A percentile compares a stretch with the other conserved stretches of the same genome.
Conservation (phyloP, 2,329 filamentous ascomycete genomes). For the Trichoderma koningii region DNA sequence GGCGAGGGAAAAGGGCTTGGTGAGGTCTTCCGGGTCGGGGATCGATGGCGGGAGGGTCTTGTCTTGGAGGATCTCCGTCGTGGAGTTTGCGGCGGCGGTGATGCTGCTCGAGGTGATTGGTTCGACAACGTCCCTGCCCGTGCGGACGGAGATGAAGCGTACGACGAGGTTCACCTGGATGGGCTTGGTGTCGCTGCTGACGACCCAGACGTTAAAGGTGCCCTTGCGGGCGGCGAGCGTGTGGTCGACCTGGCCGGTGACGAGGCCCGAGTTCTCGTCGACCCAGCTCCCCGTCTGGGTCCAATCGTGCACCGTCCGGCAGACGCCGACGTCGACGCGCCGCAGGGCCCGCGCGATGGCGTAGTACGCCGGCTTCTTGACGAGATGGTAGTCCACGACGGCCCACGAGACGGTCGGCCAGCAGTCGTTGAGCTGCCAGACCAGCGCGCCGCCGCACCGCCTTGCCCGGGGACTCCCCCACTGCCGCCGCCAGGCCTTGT, state of each 20-base stretch:
- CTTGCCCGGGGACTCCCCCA: slow-evolving; percentile 55
- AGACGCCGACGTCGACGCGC: slow-evolving; percentile 60
- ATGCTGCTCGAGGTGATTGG: slow-evolving; percentile 33
- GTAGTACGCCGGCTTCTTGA: slow-evolving; percentile 62
- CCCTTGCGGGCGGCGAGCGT: slow-evolving; percentile 40
- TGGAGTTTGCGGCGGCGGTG: slow-evolving; percentile 41
- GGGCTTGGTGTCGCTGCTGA: slow-evolving; percentile 37
- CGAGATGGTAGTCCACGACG: slow-evolving; percentile 63
- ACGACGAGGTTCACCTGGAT: slow-evolving; percentile 38
- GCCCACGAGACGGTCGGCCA: slow-evolving; percentile 69
- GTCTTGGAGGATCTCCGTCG: slow-evolving; percentile 41
- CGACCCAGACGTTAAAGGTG: slow-evolving; percentile 49
- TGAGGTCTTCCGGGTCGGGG: slow-evolving; percentile 13
- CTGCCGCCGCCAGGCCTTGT: slow-evolving; percentile 61
- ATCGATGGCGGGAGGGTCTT: slow-evolving; percentile 25
- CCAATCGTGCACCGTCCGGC: slow-evolving; percentile 47
- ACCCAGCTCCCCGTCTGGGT: slow-evolving; percentile 35
- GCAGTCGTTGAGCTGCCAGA: slow-evolving; percentile 72
- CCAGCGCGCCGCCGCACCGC: slow-evolving; percentile 64
- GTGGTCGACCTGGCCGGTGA: slow-evolving; percentile 40
- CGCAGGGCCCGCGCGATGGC: slow-evolving; percentile 59
- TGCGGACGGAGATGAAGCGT: slow-evolving; percentile 46
- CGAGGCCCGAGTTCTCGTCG: slow-evolving; percentile 26
- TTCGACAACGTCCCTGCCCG: slow-evolving; percentile 41
- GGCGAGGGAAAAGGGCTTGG: slow-evolving; percentile 37